These are phyloP conservation scores for Syncephalastrum contaminatum DNA, from an alignment of 371 early-diverging fungal species.

Conservation along the genomic window DNA sequence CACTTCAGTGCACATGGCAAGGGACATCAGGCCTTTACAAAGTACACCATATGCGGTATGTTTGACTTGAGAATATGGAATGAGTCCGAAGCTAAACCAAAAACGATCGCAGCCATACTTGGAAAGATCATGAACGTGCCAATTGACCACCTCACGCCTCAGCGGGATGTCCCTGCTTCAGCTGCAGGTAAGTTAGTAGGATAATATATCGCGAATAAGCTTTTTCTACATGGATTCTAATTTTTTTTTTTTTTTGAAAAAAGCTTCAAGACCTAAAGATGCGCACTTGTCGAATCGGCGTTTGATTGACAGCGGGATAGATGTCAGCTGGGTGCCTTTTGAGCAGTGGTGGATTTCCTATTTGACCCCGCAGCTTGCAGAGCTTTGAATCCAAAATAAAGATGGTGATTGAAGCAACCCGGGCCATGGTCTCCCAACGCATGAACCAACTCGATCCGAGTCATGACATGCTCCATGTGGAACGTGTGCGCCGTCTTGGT, in stretches of 20 bases:
- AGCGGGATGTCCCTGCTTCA: slow-evolving; percentile 33
- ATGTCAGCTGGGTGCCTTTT: slow-evolving; percentile 51
- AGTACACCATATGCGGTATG: slow-evolving; percentile 78
- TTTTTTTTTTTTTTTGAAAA: not conserved
- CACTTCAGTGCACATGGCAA: no score
- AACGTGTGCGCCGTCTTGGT: slow-evolving; percentile 71
- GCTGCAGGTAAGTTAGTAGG: slow-evolving; percentile 30
- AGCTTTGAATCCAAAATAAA: no score
- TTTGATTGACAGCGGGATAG: slow-evolving; percentile 53
- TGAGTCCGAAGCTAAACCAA: not conserved
- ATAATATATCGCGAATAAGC: not conserved
- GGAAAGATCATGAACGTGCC: slow-evolving; percentile 46
- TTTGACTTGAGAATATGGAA: slow-evolving; percentile 12
- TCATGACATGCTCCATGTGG: slow-evolving; percentile 78
- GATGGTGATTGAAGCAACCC: slow-evolving; percentile 26
- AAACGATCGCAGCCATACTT: slow-evolving; percentile 40
- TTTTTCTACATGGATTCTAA: not conserved
- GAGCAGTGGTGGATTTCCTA: slow-evolving; percentile 50
- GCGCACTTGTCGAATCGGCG: slow-evolving; percentile 61
- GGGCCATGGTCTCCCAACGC: slow-evolving; percentile 60
- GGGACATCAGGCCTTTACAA: slow-evolving; percentile 66
- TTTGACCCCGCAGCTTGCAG: slow-evolving; percentile 4
- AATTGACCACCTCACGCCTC: slow-evolving; percentile 54
- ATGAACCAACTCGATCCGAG: slow-evolving; percentile 73
- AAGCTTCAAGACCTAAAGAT: slow-evolving; percentile 62